Evolutionary conservation across 768 basidiomycete species (phyloP).

Genomic region (Pleurotus tuber-regium): DNA sequence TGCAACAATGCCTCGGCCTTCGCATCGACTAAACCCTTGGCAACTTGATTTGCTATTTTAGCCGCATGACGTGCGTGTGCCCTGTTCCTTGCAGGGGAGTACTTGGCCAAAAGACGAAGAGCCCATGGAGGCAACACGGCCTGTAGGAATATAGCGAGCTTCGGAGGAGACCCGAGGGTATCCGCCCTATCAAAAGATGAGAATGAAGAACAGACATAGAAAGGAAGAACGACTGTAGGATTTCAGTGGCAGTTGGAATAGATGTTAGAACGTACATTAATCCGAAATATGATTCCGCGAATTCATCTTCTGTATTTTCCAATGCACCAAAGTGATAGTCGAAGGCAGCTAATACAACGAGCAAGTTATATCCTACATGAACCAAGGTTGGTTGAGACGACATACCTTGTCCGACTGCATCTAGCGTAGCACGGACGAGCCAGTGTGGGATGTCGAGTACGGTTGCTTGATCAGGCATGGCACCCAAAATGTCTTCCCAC

Average conservation of each 20-base stretch:
- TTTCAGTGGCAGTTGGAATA: no score
- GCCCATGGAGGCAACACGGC: slow-evolving; percentile 37
- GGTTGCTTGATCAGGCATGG: slow-evolving; percentile 34
- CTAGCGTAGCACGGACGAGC: slow-evolving; percentile 49
- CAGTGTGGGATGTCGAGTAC: slow-evolving; percentile 49
- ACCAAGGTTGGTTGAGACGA: neutral
- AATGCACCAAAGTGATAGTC: slow-evolving; percentile 57
- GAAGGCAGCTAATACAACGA: slow-evolving; percentile 37
- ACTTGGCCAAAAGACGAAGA: slow-evolving; percentile 44
- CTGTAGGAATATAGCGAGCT: slow-evolving; percentile 29
- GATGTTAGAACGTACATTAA: slow-evolving; percentile 37
- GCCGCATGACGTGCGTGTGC: slow-evolving; percentile 46
- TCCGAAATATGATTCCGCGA: slow-evolving; percentile 53
- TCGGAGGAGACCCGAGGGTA: slow-evolving; percentile 28
- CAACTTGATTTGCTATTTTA: slow-evolving; percentile 40
- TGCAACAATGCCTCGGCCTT: slow-evolving; percentile 45
- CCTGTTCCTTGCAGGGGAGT: slow-evolving; percentile 34
- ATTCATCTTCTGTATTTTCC: slow-evolving; percentile 46
- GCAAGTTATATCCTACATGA: neutral
- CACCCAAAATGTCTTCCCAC: slow-evolving; percentile 52
- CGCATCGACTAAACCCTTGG: slow-evolving; percentile 42
- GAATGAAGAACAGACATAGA: neutral
- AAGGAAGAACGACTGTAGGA: no score
- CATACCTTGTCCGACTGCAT: slow-evolving; percentile 49
- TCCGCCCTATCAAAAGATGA: slow-evolving; percentile 22